Percentiles rank a stretch among this genome's conserved stretches.
Conservation (phyloP, 805 yeast genomes). For the Myxozyma geophila region DNA sequence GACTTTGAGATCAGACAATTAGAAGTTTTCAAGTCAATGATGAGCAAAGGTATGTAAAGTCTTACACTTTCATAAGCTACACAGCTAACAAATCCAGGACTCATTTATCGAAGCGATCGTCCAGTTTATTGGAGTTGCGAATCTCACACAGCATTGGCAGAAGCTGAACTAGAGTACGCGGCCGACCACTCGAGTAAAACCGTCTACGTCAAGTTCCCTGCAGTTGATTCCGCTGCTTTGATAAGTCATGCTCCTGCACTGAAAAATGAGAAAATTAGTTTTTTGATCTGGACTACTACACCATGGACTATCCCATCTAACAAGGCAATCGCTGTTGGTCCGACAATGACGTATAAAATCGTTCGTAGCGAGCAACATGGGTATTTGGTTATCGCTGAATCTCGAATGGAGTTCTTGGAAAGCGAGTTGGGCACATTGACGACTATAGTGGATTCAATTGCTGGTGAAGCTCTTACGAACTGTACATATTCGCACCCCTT, state of each 20-base stretch:
- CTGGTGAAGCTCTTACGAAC: conserved; percentile 52
- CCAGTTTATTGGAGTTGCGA: conserved; percentile 99
- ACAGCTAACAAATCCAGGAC: conserved; percentile 46
- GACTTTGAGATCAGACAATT: conserved; percentile 78
- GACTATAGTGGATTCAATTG: conserved; percentile 40
- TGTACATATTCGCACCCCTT: conserved; percentile 63
- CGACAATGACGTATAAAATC: conserved; percentile 61
- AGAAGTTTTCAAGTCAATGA: conserved; percentile 65
- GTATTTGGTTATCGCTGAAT: conserved; percentile 60
- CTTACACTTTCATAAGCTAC: background rate
- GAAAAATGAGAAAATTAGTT: conserved; percentile 27
- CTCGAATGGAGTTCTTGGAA: conserved; percentile 51
- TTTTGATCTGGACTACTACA: conserved; percentile 91
- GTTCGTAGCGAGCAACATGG: conserved; percentile 49
- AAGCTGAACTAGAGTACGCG: conserved; percentile 91
- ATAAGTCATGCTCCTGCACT: conserved; percentile 5
- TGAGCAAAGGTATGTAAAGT: conserved; percentile 46
- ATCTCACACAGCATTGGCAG: conserved; percentile 92
- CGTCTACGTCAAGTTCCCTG: conserved; percentile 69
- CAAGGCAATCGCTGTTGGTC: conserved; percentile 75
- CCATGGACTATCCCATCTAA: conserved; percentile 97
- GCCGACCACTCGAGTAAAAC: conserved; percentile 70
- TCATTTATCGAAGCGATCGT: conserved; percentile 81
- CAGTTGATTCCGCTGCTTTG: conserved; percentile 44
- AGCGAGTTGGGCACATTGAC: conserved; percentile 29